Conservation (phyloP, 768 basidiomycete species). For the Nevesoporus exiguus region DNA sequence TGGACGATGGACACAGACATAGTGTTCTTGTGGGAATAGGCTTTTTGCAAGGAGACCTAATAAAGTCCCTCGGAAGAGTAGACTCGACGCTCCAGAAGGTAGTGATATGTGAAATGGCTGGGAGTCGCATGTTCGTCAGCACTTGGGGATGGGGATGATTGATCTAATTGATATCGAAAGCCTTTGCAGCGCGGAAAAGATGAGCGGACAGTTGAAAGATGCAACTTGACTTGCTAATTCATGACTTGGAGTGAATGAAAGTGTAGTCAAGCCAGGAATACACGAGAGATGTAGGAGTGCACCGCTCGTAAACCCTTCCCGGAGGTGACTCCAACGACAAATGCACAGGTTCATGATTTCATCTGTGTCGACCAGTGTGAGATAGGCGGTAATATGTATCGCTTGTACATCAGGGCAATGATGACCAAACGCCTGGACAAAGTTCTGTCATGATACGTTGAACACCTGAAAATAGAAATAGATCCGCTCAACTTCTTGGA, state of each 20-base stretch:
- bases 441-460: no score
- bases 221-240: not conserved
- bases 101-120: not conserved
- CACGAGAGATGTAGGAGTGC: not conserved
- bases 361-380: not conserved
- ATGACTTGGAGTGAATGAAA: not conserved
- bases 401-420: not conserved
- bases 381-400: not conserved
- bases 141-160: not conserved
- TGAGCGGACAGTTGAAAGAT: not conserved
- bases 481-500: not conserved
- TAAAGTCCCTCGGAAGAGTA: not conserved
- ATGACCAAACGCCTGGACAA: not conserved
- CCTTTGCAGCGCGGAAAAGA: not conserved
- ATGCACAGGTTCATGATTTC: not conserved
- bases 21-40: not conserved
- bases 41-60: not conserved
- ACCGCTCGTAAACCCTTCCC: not conserved
- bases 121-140: not conserved
- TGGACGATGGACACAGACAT: no score
- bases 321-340: not conserved
- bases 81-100: not conserved
- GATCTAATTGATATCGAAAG: not conserved
- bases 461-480: not conserved
- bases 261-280: not conserved